These are phyloP conservation scores for Colletotrichum godetiae DNA, from an alignment of 2,329 filamentous ascomycete species.

Conservation along the genomic window DNA sequence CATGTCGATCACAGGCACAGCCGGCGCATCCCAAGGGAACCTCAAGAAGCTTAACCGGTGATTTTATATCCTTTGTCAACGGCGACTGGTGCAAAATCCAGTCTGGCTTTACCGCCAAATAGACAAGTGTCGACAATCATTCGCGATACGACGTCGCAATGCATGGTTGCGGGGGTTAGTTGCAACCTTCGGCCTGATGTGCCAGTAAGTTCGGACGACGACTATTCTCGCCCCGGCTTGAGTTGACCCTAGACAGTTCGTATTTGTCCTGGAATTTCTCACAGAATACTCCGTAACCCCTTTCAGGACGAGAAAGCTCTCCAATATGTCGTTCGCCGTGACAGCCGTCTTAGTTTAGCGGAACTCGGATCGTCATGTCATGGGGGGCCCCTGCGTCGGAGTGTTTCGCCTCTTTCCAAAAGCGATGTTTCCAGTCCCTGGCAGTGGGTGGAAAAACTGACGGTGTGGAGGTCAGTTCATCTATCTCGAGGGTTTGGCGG, in stretches of 20 bases:
- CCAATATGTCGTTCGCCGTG: neutral
- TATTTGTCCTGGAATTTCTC: neutral
- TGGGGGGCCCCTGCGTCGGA: slow-evolving; percentile 7
- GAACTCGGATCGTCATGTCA: neutral
- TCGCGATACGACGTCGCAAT: neutral
- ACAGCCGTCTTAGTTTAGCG: neutral
- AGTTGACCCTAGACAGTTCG: neutral
- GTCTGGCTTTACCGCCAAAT: neutral
- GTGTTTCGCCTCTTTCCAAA: slow-evolving; percentile 20
- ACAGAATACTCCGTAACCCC: neutral
- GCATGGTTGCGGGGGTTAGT: neutral
- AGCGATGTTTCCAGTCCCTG: neutral
- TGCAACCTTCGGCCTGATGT: slow-evolving; percentile 2
- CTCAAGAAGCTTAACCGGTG: neutral
- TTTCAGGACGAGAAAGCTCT: neutral
- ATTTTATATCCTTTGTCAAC: neutral
- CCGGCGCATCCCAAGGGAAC: neutral
- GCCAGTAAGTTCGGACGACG: slow-evolving; percentile 15
- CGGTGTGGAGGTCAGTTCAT: slow-evolving; percentile 2
- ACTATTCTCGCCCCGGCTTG: neutral
- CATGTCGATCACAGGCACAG: neutral
- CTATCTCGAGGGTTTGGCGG: slow-evolving; percentile 12
- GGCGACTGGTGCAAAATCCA: neutral
- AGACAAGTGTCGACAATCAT: neutral
- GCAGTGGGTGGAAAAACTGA: neutral